Evolutionary conservation across 176 grass and related monocot genomes (phyloP).

Genomic region (Elymus sibiricus): DNA sequence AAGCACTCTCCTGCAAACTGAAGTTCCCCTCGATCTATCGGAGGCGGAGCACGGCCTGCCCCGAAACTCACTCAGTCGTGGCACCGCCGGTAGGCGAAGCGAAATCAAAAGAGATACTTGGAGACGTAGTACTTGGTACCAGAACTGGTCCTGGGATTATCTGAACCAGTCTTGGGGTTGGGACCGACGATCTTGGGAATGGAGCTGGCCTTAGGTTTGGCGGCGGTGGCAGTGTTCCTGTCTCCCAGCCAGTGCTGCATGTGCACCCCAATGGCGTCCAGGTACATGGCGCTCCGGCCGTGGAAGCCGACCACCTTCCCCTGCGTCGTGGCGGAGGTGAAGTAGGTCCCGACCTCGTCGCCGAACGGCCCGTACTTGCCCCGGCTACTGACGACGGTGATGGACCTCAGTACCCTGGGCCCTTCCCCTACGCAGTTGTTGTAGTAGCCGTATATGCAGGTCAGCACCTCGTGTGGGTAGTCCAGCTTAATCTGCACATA

Average conservation of each 20-base stretch:
- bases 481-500: slow-evolving; percentile 72
- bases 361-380: slow-evolving; percentile 88
- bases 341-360: slow-evolving; percentile 66
- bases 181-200: not conserved
- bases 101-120: slow-evolving; percentile 56
- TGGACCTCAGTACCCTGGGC: slow-evolving; percentile 52
- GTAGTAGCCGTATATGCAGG: slow-evolving; percentile 80
- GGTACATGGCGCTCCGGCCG: slow-evolving; percentile 61
- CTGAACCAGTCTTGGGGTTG: not conserved
- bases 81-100: not conserved
- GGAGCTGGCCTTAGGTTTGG: slow-evolving; percentile 30
- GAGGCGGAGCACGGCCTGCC: no score
- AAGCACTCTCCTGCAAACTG: not conserved
- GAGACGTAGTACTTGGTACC: slow-evolving; percentile 46
- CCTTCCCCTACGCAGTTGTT: slow-evolving; percentile 41
- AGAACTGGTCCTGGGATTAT: not conserved
- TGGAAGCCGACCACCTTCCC: slow-evolving; percentile 97
- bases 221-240: not conserved
- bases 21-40: not conserved
- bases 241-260: slow-evolving; percentile 94
- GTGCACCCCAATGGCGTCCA: slow-evolving; percentile 87
- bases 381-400: slow-evolving; percentile 61
- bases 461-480: slow-evolving; percentile 81
- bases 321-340: slow-evolving; percentile 59
- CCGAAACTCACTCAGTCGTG: not conserved